phyloP scores from a whole-genome alignment of 768 basidiomycete genomes.

The Russula lepida region DNA sequence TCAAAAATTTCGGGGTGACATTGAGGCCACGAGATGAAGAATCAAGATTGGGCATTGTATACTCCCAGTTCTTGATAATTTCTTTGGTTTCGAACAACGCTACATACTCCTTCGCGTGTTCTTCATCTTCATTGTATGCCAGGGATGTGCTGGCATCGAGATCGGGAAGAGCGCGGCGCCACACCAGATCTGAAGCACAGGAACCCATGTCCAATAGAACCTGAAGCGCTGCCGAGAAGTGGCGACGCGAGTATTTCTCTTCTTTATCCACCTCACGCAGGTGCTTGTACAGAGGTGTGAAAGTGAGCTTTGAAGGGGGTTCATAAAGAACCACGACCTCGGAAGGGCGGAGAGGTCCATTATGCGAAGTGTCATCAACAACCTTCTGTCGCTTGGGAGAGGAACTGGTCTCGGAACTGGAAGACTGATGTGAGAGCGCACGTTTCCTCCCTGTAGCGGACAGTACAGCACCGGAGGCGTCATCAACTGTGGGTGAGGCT shows the following conservation, averaged over 20 bases:
- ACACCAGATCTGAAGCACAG: conserved; percentile 63
- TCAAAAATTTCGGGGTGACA: conserved; percentile 58
- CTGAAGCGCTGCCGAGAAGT: conserved; percentile 41
- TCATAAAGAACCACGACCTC: conserved; percentile 54
- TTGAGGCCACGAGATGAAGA: conserved; percentile 52
- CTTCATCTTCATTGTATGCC: conserved; percentile 27
- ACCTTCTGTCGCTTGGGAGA: conserved; percentile 6
- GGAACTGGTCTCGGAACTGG: background rate
- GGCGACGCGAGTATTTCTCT: conserved; percentile 31
- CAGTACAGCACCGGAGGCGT: conserved; percentile 14
- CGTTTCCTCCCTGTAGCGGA: conserved; percentile 13
- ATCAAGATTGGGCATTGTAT: conserved; percentile 55
- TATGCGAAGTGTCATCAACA: background rate
- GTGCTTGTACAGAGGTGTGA: conserved; percentile 39
- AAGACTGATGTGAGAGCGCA: background rate
- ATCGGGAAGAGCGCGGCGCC: conserved; percentile 46
- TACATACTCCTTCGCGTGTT: conserved; percentile 31
- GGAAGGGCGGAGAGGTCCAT: conserved; percentile 26
- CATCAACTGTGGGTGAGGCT: conserved; percentile 15
- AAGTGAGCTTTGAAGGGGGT: conserved; percentile 26
- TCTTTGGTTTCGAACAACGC: conserved; percentile 25
- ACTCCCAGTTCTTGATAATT: conserved; percentile 52
- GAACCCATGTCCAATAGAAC: conserved; percentile 49
- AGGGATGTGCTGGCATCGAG: conserved; percentile 25
- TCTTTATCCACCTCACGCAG: conserved; percentile 39